phyloP scores from a whole-genome alignment of 108 stramenopile genomes.

The Chaetoceros tenuissimus region DNA sequence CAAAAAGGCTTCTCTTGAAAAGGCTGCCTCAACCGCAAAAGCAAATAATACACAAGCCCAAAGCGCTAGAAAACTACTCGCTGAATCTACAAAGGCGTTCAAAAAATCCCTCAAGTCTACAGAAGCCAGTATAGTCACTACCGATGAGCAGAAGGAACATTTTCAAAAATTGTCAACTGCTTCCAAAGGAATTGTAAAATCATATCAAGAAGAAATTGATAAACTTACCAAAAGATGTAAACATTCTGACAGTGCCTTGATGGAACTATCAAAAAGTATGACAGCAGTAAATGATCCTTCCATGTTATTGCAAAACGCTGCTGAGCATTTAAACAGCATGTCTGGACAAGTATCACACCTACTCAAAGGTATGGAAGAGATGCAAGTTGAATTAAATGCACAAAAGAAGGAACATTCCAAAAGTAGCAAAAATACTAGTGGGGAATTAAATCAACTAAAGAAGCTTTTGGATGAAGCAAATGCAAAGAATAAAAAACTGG shows the following conservation, averaged over 20 bases:
- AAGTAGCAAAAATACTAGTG: background rate
- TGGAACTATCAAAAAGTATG: constrained; percentile 31
- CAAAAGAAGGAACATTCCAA: constrained; percentile 12
- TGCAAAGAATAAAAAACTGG: constrained; percentile 1
- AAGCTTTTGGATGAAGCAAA: constrained; percentile 6
- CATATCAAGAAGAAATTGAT: constrained; percentile 85
- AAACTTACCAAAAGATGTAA: constrained; percentile 73
- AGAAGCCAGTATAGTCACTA: constrained; percentile 20
- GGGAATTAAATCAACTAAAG: constrained; percentile 36
- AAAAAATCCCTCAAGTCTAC: constrained; percentile 66
- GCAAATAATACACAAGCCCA: constrained; percentile 51
- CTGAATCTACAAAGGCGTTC: constrained; percentile 66
- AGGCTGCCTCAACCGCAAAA: constrained; percentile 18
- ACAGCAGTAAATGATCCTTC: constrained; percentile 51
- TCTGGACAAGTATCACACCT: constrained; percentile 42
- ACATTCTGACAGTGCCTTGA: constrained; percentile 44
- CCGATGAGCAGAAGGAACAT: constrained; percentile 5
- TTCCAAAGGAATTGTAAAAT: constrained; percentile 49
- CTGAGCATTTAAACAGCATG: constrained; percentile 37
- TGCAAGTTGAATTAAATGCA: constrained; percentile 35
- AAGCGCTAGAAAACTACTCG: constrained; percentile 61
- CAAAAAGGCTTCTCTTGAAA: constrained; percentile 33
- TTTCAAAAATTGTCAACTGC: constrained; percentile 24
- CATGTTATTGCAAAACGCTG: constrained; percentile 17
- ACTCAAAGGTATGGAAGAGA: constrained; percentile 42